A percentile compares a stretch with the other conserved stretches of the same genome.
These are phyloP conservation scores for Paraconiothyrium sp. DNA, from an alignment of 2,329 filamentous ascomycete genomes.

Conservation along the genomic window DNA sequence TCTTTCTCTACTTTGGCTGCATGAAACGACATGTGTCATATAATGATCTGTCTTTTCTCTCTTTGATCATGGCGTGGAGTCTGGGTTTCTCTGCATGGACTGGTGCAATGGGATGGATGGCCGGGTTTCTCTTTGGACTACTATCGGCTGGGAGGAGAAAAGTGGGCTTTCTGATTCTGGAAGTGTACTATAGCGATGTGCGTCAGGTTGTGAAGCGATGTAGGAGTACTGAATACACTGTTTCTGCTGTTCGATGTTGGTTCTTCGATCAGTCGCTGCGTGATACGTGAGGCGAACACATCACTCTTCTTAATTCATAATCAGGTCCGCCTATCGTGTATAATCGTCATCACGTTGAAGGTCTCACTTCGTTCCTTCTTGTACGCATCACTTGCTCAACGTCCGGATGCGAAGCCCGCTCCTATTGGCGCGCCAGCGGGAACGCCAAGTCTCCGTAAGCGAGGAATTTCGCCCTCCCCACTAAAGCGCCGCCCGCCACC, in stretches of 20 bases:
- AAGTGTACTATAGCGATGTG: slow-evolving; percentile 18
- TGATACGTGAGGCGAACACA: neutral
- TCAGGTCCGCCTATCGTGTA: neutral
- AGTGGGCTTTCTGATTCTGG: neutral
- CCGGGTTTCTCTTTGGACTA: neutral
- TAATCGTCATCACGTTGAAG: no score
- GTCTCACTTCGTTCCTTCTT: neutral
- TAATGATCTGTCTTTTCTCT: slow-evolving; percentile 6
- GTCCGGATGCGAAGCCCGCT: neutral
- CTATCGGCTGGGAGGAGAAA: slow-evolving; percentile 6
- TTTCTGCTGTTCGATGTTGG: neutral
- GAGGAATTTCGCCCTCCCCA: slow-evolving; percentile 17
- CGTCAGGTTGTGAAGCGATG: slow-evolving; percentile 19
- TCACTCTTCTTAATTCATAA: neutral
- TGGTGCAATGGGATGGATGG: slow-evolving; percentile 15
- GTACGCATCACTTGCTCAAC: neutral
- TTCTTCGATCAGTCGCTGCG: neutral
- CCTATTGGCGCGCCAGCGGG: neutral
- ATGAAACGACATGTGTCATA: slow-evolving; percentile 2
- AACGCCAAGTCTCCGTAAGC: slow-evolving; percentile 24
- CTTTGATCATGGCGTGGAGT: slow-evolving; percentile 21
- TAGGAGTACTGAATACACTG: slow-evolving; percentile 19
- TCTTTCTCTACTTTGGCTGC: slow-evolving; percentile 3
- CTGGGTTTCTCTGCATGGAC: slow-evolving; percentile 23
- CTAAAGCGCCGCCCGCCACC: slow-evolving; percentile 28